These are phyloP conservation scores for Crucibulum laeve DNA, from an alignment of 768 basidiomycete genomes.

Conservation along the genomic window DNA sequence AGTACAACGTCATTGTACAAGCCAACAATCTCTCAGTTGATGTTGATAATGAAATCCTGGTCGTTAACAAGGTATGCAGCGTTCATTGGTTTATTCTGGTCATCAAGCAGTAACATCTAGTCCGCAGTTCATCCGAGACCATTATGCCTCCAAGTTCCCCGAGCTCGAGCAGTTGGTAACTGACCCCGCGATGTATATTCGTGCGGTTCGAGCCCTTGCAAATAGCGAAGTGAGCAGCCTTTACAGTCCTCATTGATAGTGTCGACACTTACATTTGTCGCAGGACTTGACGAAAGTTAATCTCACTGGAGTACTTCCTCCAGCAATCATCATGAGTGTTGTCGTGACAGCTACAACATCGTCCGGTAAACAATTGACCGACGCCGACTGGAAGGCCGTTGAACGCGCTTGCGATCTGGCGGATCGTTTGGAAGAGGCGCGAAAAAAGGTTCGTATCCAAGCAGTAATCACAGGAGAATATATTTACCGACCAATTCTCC, in stretches of 20 bases:
- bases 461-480: too few relatives aligned
- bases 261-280: conserved; percentile 5
- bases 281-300: conserved; percentile 88
- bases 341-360: conserved; percentile 94
- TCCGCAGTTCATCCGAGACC: conserved; percentile 90
- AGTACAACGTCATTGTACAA: conserved; percentile 94
- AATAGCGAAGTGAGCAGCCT: conserved; percentile 72
- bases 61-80: conserved; percentile 81
- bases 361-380: conserved; percentile 66
- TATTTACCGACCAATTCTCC: conserved; percentile 6
- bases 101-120: conserved; percentile 9
- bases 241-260: neutral
- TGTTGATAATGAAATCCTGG: conserved; percentile 94
- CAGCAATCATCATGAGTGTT: conserved; percentile 94
- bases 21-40: conserved; percentile 98
- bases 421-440: conserved; percentile 81
- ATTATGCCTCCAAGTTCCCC: conserved; percentile 92
- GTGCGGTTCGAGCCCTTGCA: conserved; percentile 82
- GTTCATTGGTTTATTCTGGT: neutral
- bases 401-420: conserved; percentile 86
- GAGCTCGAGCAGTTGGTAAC: conserved; percentile 94
- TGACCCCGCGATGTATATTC: conserved; percentile 90
- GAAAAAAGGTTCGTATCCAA: conserved; percentile 63
- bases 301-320: conserved; percentile 72
- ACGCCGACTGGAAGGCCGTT: conserved; percentile 75